A percentile compares a stretch with the other conserved stretches of the same genome.
phyloP scores from a whole-genome alignment of 352 stramenopile species.

The Saprolegnia diclina region DNA sequence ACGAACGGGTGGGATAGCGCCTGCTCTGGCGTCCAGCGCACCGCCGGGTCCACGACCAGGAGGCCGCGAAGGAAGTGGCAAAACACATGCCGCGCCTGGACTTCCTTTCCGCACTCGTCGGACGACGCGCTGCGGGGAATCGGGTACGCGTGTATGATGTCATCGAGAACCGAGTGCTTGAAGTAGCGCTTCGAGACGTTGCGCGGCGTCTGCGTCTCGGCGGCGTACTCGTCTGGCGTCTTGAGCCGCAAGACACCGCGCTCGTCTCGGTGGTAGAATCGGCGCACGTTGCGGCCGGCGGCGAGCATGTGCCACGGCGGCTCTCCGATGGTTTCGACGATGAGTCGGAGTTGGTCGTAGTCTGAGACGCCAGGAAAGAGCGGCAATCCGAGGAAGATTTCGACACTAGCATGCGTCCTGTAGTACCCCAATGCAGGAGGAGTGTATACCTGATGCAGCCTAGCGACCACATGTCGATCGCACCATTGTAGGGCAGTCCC shows the following conservation, averaged over 20 bases:
- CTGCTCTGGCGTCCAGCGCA: constrained; percentile 36
- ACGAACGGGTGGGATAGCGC: constrained; percentile 47
- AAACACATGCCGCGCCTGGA: constrained; percentile 32
- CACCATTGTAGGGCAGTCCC: constrained; percentile 45
- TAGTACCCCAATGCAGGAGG: background rate
- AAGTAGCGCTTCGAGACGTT: constrained; percentile 47
- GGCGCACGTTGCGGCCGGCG: constrained; percentile 37
- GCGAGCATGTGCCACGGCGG: constrained; percentile 37
- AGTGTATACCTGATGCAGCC: constrained; percentile 35
- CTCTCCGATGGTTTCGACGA: constrained; percentile 29
- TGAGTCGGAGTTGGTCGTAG: constrained; percentile 31
- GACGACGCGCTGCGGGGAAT: constrained; percentile 32
- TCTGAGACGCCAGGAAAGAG: constrained; percentile 36
- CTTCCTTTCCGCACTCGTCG: constrained; percentile 23
- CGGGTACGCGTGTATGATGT: constrained; percentile 43
- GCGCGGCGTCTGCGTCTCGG: constrained; percentile 33
- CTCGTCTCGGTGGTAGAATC: constrained; percentile 38
- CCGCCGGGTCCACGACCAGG: constrained; percentile 33
- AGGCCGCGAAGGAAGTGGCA: constrained; percentile 38
- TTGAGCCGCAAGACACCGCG: constrained; percentile 32
- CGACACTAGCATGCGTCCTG: constrained; percentile 28
- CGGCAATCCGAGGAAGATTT: constrained; percentile 34
- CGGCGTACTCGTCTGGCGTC: constrained; percentile 35
- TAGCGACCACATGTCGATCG: constrained; percentile 46
- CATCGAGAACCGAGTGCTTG: constrained; percentile 41